These are phyloP conservation scores for Chenopodium berlandieri DNA, from an alignment of 148 eudicot genomes.

Conservation along the genomic window DNA sequence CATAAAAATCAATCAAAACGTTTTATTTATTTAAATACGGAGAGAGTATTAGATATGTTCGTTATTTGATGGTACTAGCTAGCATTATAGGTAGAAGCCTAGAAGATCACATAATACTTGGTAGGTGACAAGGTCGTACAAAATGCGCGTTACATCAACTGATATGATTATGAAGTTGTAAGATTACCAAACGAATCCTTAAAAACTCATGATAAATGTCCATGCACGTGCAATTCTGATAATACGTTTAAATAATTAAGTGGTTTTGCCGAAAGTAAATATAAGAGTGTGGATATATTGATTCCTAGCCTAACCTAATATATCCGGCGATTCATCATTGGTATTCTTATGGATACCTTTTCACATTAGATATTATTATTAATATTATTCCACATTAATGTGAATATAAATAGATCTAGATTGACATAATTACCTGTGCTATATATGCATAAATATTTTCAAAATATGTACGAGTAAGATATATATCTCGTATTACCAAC, in stretches of 20 bases:
- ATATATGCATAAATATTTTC: too few species aligned
- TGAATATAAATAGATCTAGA: background rate
- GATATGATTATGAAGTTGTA: background rate
- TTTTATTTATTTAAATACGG: too few species aligned
- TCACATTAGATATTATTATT: background rate
- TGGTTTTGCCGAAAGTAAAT: slow-evolving; percentile 25
- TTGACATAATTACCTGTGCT: background rate
- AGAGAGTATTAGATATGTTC: too few species aligned
- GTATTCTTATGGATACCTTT: slow-evolving; percentile 4
- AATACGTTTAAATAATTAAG: background rate
- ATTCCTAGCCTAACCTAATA: slow-evolving; percentile 8
- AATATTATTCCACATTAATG: background rate
- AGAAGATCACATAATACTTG: too few species aligned
- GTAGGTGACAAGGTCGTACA: background rate
- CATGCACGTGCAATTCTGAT: slow-evolving; percentile 22
- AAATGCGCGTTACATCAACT: too few species aligned
- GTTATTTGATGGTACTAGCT: too few species aligned
- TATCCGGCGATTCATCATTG: slow-evolving; percentile 22
- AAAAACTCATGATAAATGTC: background rate
- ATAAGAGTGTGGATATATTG: background rate
- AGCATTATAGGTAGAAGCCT: too few species aligned
- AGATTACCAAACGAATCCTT: background rate
- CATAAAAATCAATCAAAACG: too few species aligned
- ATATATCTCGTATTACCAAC: too few species aligned
- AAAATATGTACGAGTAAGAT: too few species aligned